Percentiles rank a stretch among this genome's conserved stretches.
Conservation (phyloP, 2,329 filamentous ascomycete species). For the Diaporthe helianthi region DNA sequence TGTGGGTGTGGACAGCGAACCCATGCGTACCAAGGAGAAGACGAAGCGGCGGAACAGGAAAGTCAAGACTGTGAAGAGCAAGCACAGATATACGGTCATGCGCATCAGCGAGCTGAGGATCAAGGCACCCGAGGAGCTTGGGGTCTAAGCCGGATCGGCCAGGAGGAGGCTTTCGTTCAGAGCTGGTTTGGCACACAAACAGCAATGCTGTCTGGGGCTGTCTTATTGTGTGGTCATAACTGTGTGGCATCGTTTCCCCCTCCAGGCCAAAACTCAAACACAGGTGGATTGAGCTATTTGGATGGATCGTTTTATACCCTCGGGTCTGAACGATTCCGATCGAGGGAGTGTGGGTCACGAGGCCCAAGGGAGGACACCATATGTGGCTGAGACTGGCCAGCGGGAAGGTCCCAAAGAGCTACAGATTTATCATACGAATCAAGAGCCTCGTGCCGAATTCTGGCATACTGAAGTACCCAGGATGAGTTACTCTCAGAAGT, state of each 20-base stretch:
- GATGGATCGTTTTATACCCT: not conserved
- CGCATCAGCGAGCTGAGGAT: constrained; percentile 83
- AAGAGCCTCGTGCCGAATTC: not conserved
- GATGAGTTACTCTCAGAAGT: too few species aligned
- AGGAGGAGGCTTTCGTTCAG: not conserved
- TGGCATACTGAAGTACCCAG: not conserved
- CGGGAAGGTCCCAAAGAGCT: not conserved
- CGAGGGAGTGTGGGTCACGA: not conserved
- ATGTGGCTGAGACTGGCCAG: not conserved
- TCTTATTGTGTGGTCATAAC: not conserved
- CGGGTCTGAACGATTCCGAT: not conserved
- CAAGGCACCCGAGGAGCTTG: constrained; percentile 51
- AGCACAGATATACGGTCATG: constrained; percentile 88
- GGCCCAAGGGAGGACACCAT: not conserved
- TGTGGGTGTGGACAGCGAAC: constrained; percentile 82
- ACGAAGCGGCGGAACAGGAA: constrained; percentile 79
- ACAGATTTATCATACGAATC: constrained; percentile 15
- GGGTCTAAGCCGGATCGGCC: constrained; percentile 34
- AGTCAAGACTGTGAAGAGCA: constrained; percentile 80
- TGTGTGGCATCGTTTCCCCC: too few species aligned
- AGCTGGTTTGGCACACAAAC: not conserved
- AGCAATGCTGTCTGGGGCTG: not conserved
- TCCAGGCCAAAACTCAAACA: not conserved
- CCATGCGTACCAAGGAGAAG: constrained; percentile 79
- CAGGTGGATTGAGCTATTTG: not conserved